Conservation (phyloP, 306 rosid genomes). For the Quercus parvula region DNA sequence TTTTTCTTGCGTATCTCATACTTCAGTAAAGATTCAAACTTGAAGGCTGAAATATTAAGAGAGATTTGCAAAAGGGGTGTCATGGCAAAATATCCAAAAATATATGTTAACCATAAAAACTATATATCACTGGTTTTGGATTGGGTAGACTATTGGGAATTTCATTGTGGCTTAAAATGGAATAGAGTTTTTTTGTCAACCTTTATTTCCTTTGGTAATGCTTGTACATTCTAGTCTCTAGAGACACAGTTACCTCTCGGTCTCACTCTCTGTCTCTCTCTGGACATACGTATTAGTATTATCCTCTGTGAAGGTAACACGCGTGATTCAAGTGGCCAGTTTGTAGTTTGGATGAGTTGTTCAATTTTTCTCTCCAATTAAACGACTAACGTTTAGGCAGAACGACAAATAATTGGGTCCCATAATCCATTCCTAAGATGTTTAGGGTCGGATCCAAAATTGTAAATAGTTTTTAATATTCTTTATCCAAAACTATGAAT, state of each 20-base stretch:
- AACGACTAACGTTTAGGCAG: too few relatives aligned
- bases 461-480: too few relatives aligned
- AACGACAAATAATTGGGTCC: too few relatives aligned
- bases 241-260: too few relatives aligned
- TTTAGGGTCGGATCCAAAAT: too few relatives aligned
- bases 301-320: slow-evolving; percentile 6
- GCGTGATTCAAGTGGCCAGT: neutral
- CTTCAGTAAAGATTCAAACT: slow-evolving; percentile 21
- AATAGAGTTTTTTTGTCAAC: neutral
- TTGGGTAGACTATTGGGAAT: neutral
- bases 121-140: slow-evolving; percentile 4
- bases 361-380: neutral
- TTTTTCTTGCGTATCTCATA: slow-evolving; percentile 28
- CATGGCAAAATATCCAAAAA: slow-evolving; percentile 34
- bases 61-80: slow-evolving; percentile 41
- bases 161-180: slow-evolving; percentile 17
- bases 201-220: neutral
- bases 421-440: too few relatives aligned
- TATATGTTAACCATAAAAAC: slow-evolving; percentile 3
- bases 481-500: too few relatives aligned
- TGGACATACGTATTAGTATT: neutral
- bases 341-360: neutral
- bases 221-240: neutral
- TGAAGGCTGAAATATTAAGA: slow-evolving; percentile 40
- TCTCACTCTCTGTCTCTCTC: neutral